Conservation (phyloP, 2,329 filamentous ascomycete genomes). For the Reticulascus tulasneorum region DNA sequence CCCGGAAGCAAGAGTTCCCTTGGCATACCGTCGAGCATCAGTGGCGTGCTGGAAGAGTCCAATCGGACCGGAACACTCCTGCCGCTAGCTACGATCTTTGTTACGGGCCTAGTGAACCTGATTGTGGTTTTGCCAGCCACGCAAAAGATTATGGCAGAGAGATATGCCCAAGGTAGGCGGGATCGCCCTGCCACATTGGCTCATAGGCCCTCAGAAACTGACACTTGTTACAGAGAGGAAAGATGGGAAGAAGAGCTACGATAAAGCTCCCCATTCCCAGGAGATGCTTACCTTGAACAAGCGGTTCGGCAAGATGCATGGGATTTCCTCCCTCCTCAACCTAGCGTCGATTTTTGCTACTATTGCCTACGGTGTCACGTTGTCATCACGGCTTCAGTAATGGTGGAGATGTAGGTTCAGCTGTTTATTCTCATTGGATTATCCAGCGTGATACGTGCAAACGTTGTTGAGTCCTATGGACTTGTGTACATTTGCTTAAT, state of each 20-base stretch:
- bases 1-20: conserved; percentile 54
- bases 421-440: background rate
- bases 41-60: conserved; percentile 54
- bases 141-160: conserved; percentile 66
- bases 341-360: conserved; percentile 65
- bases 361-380: conserved; percentile 71
- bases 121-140: conserved; percentile 71
- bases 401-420: background rate
- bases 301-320: conserved; percentile 75
- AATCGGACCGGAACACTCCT: conserved; percentile 62
- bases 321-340: conserved; percentile 76
- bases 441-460: too few relatives aligned
- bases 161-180: conserved; percentile 70
- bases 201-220: background rate
- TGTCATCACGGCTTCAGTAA: conserved; percentile 60
- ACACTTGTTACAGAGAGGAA: conserved; percentile 58
- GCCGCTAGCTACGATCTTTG: conserved; percentile 66
- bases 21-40: conserved; percentile 38
- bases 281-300: conserved; percentile 82
- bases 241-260: conserved; percentile 85
- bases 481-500: background rate
- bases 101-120: conserved; percentile 69
- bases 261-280: conserved; percentile 71
- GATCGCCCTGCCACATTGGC: background rate
- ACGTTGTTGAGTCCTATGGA: too few relatives aligned